A percentile compares a stretch with the other conserved stretches of the same genome.
phyloP scores from a whole-genome alignment of 495 filamentous ascomycete genomes.

The Penicillium daleae region DNA sequence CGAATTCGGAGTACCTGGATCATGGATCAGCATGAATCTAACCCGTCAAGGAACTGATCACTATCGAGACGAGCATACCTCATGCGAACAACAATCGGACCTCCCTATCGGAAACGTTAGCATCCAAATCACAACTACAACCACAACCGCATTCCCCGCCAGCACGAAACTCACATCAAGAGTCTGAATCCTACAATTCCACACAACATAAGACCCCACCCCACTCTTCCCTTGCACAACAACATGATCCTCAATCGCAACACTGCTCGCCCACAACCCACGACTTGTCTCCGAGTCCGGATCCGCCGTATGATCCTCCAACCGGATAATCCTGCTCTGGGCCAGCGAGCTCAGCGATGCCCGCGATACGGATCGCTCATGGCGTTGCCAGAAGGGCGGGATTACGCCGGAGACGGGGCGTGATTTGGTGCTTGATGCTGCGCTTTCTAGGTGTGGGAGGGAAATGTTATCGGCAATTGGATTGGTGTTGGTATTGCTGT shows the following conservation, averaged over 20 bases:
- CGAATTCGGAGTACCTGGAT: conserved; percentile 73
- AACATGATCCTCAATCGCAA: conserved; percentile 67
- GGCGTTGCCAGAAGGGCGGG: conserved; percentile 57
- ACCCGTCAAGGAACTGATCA: too few relatives aligned
- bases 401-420: conserved; percentile 47
- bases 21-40: background rate
- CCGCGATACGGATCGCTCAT: conserved; percentile 44
- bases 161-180: conserved; percentile 59
- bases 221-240: conserved; percentile 65
- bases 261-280: conserved; percentile 68
- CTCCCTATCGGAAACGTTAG: conserved; percentile 46
- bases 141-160: too few relatives aligned
- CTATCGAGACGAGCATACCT: too few relatives aligned
- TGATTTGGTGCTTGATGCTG: conserved; percentile 29
- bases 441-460: conserved; percentile 13
- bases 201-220: conserved; percentile 73
- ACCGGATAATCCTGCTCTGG: conserved; percentile 53
- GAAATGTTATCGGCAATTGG: conserved; percentile 8
- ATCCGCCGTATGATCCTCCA: conserved; percentile 74
- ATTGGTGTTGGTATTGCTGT: too few relatives aligned
- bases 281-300: conserved; percentile 60
- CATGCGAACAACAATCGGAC: conserved; percentile 63
- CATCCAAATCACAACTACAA: conserved; percentile 24
- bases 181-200: conserved; percentile 72
- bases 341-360: conserved; percentile 50